Percentiles rank a stretch among this genome's conserved stretches.
These are phyloP conservation scores for Pythium folliculosum DNA, from an alignment of 352 stramenopile species.

Conservation along the genomic window DNA sequence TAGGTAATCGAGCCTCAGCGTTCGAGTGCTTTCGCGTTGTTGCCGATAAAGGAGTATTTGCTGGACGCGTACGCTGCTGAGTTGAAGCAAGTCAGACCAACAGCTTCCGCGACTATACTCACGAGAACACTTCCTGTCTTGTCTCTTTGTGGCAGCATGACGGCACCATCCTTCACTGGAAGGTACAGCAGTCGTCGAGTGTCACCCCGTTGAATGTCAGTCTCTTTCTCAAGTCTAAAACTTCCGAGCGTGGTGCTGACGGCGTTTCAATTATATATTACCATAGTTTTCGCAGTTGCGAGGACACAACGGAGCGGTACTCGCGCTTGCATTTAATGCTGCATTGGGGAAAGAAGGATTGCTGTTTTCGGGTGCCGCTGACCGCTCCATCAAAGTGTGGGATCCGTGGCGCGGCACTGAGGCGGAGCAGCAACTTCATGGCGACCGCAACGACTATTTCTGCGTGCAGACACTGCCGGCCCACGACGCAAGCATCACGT, in stretches of 20 bases:
- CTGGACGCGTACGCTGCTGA: constrained; percentile 39
- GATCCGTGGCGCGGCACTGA: constrained; percentile 58
- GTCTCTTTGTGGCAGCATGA: constrained; percentile 43
- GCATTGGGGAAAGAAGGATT: constrained; percentile 50
- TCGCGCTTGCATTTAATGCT: constrained; percentile 48
- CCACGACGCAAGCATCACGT: constrained; percentile 57
- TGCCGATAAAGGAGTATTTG: constrained; percentile 52
- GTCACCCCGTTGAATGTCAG: constrained; percentile 50
- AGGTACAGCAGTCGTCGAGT: constrained; percentile 43
- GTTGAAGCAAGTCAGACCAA: no score
- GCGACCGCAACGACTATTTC: constrained; percentile 27
- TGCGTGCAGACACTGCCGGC: constrained; percentile 71
- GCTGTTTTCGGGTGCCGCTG: constrained; percentile 63
- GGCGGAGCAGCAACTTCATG: constrained; percentile 36
- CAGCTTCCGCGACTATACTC: no score
- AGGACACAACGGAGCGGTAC: constrained; percentile 52
- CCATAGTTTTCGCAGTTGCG: constrained; percentile 46
- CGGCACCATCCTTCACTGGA: constrained; percentile 62
- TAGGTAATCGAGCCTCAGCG: constrained; percentile 33
- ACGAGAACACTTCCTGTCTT: neutral
- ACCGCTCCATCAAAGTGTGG: constrained; percentile 76
- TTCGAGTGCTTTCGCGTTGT: constrained; percentile 57
- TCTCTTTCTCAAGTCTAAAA: neutral
- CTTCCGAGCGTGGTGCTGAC: neutral
- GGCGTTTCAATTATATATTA: neutral